Conservation (phyloP, 2,329 filamentous ascomycete species). For the Nemania diffusa region DNA sequence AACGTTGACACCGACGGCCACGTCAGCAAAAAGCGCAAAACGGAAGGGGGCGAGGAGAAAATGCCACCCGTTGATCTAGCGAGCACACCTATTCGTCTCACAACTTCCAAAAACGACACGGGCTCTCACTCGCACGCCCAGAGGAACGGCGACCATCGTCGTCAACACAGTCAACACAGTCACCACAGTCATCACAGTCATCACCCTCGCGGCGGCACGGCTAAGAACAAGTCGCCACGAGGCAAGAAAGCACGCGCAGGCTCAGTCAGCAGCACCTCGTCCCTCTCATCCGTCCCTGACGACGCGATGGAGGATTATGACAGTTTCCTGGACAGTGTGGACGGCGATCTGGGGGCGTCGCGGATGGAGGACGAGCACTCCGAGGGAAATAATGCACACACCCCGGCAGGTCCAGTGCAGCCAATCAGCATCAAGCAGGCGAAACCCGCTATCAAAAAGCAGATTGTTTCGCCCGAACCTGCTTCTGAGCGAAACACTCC, state of each 20-base stretch:
- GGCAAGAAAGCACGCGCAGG: slow-evolving; percentile 43
- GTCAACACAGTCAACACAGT: neutral
- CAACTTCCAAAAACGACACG: slow-evolving; percentile 13
- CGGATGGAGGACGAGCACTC: slow-evolving; percentile 43
- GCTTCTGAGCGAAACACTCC: slow-evolving; percentile 44
- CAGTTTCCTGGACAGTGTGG: slow-evolving; percentile 46
- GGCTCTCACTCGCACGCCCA: slow-evolving; percentile 19
- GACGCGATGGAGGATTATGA: slow-evolving; percentile 47
- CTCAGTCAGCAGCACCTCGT: slow-evolving; percentile 49
- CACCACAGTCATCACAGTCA: slow-evolving; percentile 6
- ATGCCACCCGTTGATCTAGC: neutral
- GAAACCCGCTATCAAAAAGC: slow-evolving; percentile 52
- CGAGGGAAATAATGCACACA: slow-evolving; percentile 49
- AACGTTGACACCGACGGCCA: slow-evolving; percentile 43
- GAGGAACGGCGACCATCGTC: slow-evolving; percentile 24
- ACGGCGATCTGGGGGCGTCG: slow-evolving; percentile 46
- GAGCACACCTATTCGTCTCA: neutral
- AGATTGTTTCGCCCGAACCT: slow-evolving; percentile 48
- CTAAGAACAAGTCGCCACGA: slow-evolving; percentile 37
- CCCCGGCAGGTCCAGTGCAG: slow-evolving; percentile 45
- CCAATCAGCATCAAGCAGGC: slow-evolving; percentile 49
- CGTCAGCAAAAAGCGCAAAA: slow-evolving; percentile 47
- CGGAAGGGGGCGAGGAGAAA: slow-evolving; percentile 36
- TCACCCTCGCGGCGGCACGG: slow-evolving; percentile 30
- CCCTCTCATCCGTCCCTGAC: slow-evolving; percentile 49